phyloP scores from a whole-genome alignment of 495 filamentous ascomycete species.

The Acidomyces sp. region DNA sequence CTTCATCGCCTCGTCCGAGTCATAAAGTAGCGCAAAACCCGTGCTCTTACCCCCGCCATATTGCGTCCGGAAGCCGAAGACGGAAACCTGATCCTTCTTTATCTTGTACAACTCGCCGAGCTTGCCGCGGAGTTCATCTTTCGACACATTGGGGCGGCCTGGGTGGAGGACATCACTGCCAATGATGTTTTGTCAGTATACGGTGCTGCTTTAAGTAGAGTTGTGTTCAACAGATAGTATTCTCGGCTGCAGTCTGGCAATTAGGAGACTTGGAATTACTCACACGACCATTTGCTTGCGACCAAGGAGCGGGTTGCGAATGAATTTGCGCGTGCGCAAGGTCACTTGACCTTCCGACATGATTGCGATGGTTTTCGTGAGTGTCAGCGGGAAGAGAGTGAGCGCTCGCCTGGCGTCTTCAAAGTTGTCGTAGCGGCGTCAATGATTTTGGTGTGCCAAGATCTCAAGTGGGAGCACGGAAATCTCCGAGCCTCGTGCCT shows the following conservation, averaged over 20 bases:
- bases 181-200: constrained; percentile 9
- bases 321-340: constrained; percentile 99
- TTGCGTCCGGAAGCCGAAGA: constrained; percentile 96
- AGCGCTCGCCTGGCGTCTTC: constrained; percentile 12
- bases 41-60: constrained; percentile 99
- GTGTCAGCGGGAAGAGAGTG: constrained; percentile 8
- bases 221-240: no score
- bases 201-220: no score
- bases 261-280: no score
- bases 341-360: constrained; percentile 93
- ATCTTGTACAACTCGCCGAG: constrained; percentile 93
- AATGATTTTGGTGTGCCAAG: no score
- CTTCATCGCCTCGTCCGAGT: constrained; percentile 92
- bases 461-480: no score
- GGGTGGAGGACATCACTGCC: constrained; percentile 97
- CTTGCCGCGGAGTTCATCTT: constrained; percentile 94
- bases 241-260: neutral
- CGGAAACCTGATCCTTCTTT: constrained; percentile 87
- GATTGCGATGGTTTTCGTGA: constrained; percentile 27
- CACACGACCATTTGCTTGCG: constrained; percentile 99
- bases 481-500: no score
- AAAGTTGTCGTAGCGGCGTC: constrained; percentile 10
- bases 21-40: constrained; percentile 97
- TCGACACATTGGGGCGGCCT: constrained; percentile 92
- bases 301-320: constrained; percentile 94